Percentiles rank a stretch among this genome's conserved stretches.
Conservation (phyloP, 768 basidiomycete species). For the Wakefieldia striispora region DNA sequence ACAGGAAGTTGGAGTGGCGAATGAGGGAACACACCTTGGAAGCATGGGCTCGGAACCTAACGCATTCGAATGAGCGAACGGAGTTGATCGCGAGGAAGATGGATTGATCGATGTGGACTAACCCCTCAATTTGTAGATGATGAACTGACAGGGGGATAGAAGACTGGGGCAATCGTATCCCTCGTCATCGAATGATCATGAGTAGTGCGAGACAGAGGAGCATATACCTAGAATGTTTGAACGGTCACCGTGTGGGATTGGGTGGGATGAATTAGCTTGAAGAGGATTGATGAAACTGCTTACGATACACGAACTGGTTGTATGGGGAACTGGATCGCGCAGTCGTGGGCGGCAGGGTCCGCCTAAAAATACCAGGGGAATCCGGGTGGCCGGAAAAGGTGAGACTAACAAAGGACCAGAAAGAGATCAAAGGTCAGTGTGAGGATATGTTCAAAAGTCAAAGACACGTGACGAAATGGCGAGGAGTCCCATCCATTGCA, state of each 20-base stretch:
- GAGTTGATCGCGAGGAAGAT: not conserved
- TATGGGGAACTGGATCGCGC: not conserved
- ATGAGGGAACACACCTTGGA: slow-evolving; percentile 9
- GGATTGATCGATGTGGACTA: slow-evolving; percentile 3
- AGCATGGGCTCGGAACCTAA: slow-evolving; percentile 14
- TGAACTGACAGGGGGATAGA: not conserved
- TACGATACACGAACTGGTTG: not conserved
- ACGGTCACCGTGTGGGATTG: not conserved
- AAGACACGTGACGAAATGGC: slow-evolving; percentile 2
- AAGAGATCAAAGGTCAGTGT: too few relatives aligned
- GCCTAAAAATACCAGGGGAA: not conserved
- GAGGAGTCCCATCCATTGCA: not conserved
- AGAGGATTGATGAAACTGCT: not conserved
- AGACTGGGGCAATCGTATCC: not conserved
- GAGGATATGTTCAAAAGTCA: not conserved
- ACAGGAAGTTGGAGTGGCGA: not conserved
- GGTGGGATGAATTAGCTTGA: not conserved
- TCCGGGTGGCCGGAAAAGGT: too few relatives aligned
- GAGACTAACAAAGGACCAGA: too few relatives aligned
- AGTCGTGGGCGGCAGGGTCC: not conserved
- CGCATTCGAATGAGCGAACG: not conserved
- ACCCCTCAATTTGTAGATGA: not conserved
- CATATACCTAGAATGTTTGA: not conserved
- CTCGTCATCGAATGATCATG: not conserved
- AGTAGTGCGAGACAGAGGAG: not conserved